A percentile compares a stretch with the other conserved stretches of the same genome.
Evolutionary conservation across 768 basidiomycete species (phyloP).

Genomic region (Tubosaeta brunneosetosa): DNA sequence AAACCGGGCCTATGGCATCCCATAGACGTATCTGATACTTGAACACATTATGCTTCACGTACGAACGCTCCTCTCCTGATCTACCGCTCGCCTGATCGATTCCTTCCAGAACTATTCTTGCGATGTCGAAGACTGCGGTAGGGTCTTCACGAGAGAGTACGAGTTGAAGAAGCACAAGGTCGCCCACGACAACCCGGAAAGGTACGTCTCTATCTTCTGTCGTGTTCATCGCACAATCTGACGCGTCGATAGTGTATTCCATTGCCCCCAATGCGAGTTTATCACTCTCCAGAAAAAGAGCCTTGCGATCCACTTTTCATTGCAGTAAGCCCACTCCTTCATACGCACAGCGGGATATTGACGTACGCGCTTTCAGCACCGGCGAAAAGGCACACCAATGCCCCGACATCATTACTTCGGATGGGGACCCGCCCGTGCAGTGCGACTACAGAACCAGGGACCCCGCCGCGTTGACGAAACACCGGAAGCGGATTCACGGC

Average conservation of each 20-base stretch:
- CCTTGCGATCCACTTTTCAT: slow-evolving; percentile 16
- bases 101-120: too few relatives aligned
- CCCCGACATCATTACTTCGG: neutral
- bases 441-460: slow-evolving; percentile 24
- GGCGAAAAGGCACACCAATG: slow-evolving; percentile 18
- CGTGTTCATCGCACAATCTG: neutral
- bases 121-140: too few relatives aligned
- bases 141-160: too few relatives aligned
- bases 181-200: neutral
- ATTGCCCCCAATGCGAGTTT: slow-evolving; percentile 18
- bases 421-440: neutral
- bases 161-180: too few relatives aligned
- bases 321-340: slow-evolving; percentile 13
- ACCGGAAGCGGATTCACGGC: slow-evolving; percentile 21
- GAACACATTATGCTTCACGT: too few relatives aligned
- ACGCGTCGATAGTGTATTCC: slow-evolving; percentile 8
- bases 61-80: too few relatives aligned
- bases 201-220: slow-evolving; percentile 3
- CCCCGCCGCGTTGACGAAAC: slow-evolving; percentile 24
- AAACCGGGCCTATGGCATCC: too few relatives aligned
- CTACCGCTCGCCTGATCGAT: too few relatives aligned
- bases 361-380: slow-evolving; percentile 10
- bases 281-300: slow-evolving; percentile 18
- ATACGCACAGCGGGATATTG: neutral
- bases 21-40: too few relatives aligned